Conservation (phyloP, 2,329 filamentous ascomycete species). For the Alternaria panax region DNA sequence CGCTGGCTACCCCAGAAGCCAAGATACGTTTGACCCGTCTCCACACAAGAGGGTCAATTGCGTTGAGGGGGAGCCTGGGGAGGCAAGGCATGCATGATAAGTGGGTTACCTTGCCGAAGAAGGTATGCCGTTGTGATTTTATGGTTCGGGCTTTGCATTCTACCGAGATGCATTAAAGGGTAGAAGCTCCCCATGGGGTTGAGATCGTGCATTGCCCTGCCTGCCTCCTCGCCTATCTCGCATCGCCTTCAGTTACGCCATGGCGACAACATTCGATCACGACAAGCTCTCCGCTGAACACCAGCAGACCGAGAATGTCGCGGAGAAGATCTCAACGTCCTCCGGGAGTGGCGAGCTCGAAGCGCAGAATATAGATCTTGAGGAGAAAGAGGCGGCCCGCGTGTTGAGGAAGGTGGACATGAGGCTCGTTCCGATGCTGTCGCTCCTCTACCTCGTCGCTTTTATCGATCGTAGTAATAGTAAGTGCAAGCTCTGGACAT, state of each 20-base stretch:
- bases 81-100: background rate
- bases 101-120: conserved; percentile 13
- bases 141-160: conserved; percentile 20
- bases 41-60: conserved; percentile 10
- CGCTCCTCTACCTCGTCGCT: conserved; percentile 46
- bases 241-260: conserved; percentile 5
- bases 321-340: conserved; percentile 34
- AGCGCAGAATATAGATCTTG: conserved; percentile 31
- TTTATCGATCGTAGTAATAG: conserved; percentile 47
- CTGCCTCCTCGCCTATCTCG: background rate
- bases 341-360: conserved; percentile 33
- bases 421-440: conserved; percentile 39
- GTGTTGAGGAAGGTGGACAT: conserved; percentile 48
- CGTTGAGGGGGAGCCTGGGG: background rate
- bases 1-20: conserved; percentile 24
- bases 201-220: conserved; percentile 2
- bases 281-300: conserved; percentile 15
- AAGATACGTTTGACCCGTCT: conserved; percentile 10
- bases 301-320: conserved; percentile 33
- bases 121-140: conserved; percentile 13
- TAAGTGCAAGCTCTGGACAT: conserved; percentile 6
- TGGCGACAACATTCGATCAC: conserved; percentile 27
- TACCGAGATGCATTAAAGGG: conserved; percentile 22
- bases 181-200: conserved; percentile 3
- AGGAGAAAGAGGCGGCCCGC: conserved; percentile 37